Evolutionary conservation across 352 stramenopile genomes (phyloP).

Genomic region (Globisporangium ultimum): DNA sequence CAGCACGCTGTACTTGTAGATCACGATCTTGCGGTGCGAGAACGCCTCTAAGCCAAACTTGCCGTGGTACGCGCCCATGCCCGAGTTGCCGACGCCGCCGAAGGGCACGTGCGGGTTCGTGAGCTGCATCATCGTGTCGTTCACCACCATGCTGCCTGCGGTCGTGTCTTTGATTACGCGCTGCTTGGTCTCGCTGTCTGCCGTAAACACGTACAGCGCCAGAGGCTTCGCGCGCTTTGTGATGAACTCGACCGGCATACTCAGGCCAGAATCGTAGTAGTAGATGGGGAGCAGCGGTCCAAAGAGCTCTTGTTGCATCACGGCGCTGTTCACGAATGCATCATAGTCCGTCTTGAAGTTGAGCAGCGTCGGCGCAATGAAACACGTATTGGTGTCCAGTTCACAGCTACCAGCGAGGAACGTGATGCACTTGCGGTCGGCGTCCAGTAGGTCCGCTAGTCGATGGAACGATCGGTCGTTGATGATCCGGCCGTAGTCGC

Average conservation of each 20-base stretch:
- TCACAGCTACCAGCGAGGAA: slow-evolving; percentile 57
- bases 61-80: slow-evolving; percentile 84
- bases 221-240: slow-evolving; percentile 65
- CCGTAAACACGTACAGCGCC: slow-evolving; percentile 82
- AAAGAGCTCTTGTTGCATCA: slow-evolving; percentile 95
- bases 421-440: slow-evolving; percentile 50
- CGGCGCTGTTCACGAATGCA: slow-evolving; percentile 45
- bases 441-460: slow-evolving; percentile 42
- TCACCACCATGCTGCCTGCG: slow-evolving; percentile 61
- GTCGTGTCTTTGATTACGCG: slow-evolving; percentile 44
- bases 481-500: slow-evolving; percentile 35
- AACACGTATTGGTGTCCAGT: slow-evolving; percentile 39
- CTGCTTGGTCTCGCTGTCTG: slow-evolving; percentile 32
- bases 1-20: slow-evolving; percentile 48
- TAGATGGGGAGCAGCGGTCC: slow-evolving; percentile 93
- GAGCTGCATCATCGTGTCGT: slow-evolving; percentile 83
- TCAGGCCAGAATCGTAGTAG: slow-evolving; percentile 47
- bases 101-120: slow-evolving; percentile 69
- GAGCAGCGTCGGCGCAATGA: slow-evolving; percentile 87
- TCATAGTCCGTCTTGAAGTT: slow-evolving; percentile 70
- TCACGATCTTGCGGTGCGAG: slow-evolving; percentile 59
- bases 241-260: slow-evolving; percentile 24
- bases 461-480: slow-evolving; percentile 11
- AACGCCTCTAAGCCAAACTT: slow-evolving; percentile 75
- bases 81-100: slow-evolving; percentile 76